Evolutionary conservation across 1,284 basidiomycete genomes (phyloP).

Genomic region (Exsudoporus floridanus): DNA sequence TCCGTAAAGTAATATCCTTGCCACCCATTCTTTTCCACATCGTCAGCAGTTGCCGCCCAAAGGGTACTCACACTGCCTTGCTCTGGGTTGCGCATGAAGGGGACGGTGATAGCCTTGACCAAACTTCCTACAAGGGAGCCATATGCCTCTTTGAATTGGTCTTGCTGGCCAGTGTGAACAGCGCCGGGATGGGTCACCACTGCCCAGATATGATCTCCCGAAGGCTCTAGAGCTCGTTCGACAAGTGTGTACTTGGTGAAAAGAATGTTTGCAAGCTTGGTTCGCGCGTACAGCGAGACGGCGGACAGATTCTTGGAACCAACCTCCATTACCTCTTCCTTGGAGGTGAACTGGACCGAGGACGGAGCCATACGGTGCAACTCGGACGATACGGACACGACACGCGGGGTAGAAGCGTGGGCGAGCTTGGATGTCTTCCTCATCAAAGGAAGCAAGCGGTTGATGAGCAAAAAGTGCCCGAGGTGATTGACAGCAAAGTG

Average conservation of each 20-base stretch:
- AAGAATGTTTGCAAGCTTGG: conserved; percentile 41
- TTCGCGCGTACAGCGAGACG: conserved; percentile 3
- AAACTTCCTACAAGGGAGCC: conserved; percentile 35
- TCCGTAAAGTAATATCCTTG: conserved; percentile 44
- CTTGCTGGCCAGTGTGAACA: conserved; percentile 45
- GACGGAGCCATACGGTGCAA: conserved; percentile 41
- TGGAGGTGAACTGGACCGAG: background rate
- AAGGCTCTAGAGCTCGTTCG: conserved; percentile 39
- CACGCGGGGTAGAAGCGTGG: conserved; percentile 34
- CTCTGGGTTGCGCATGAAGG: conserved; percentile 39
- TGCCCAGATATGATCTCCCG: conserved; percentile 36
- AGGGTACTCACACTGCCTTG: conserved; percentile 37
- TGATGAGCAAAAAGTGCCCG: conserved; percentile 46
- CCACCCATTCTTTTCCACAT: conserved; percentile 29
- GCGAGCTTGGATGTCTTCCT: conserved; percentile 38
- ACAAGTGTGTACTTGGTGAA: conserved; percentile 41
- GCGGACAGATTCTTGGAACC: background rate
- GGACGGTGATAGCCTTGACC: conserved; percentile 34
- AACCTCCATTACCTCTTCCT: background rate
- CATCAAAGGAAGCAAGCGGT: conserved; percentile 44
- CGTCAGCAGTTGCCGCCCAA: conserved; percentile 38
- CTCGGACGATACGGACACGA: conserved; percentile 44
- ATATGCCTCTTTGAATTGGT: conserved; percentile 42
- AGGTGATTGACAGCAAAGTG: conserved; percentile 43
- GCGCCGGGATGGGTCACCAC: conserved; percentile 43